These are phyloP conservation scores for Microbotryomycetes sp. DNA, from an alignment of 1,284 basidiomycete genomes.

Conservation along the genomic window DNA sequence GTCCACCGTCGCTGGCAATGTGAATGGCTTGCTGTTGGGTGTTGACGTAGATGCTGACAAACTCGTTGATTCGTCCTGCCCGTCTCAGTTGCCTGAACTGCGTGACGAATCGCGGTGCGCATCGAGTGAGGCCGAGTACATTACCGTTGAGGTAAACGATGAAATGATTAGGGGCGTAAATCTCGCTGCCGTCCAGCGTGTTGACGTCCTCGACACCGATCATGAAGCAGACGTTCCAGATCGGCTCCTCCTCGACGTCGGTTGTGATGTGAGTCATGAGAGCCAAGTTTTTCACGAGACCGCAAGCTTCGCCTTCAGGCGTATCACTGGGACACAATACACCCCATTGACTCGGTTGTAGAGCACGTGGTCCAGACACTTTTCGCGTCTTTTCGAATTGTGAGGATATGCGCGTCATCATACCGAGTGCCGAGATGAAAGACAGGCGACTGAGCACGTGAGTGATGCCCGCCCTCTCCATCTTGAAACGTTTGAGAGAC, in stretches of 20 bases:
- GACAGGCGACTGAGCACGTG: constrained; percentile 92
- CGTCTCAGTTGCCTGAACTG: constrained; percentile 89
- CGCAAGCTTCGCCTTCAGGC: constrained; percentile 98
- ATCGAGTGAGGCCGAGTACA: constrained; percentile 85
- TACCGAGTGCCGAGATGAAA: constrained; percentile 96
- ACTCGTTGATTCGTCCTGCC: constrained; percentile 87
- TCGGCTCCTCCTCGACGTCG: constrained; percentile 93
- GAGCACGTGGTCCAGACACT: constrained; percentile 91
- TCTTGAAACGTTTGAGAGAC: constrained; percentile 99
- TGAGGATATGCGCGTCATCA: constrained; percentile 99
- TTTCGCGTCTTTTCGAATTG: constrained; percentile 99
- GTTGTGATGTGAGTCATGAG: constrained; percentile 99
- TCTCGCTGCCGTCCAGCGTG: constrained; percentile 87
- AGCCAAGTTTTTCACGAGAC: constrained; percentile 96
- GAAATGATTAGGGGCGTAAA: constrained; percentile 84
- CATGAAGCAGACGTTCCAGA: constrained; percentile 82
- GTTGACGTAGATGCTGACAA: constrained; percentile 95
- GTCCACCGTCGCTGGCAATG: constrained; percentile 94
- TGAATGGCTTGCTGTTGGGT: constrained; percentile 91
- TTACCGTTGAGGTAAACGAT: constrained; percentile 97
- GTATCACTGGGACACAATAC: constrained; percentile 98
- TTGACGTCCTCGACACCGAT: constrained; percentile 96
- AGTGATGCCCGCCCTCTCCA: constrained; percentile 98
- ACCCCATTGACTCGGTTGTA: constrained; percentile 99
- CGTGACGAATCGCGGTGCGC: constrained; percentile 75